Evolutionary conservation across 805 yeast species (phyloP).

Genomic region (Isabelozyma rhagii): DNA sequence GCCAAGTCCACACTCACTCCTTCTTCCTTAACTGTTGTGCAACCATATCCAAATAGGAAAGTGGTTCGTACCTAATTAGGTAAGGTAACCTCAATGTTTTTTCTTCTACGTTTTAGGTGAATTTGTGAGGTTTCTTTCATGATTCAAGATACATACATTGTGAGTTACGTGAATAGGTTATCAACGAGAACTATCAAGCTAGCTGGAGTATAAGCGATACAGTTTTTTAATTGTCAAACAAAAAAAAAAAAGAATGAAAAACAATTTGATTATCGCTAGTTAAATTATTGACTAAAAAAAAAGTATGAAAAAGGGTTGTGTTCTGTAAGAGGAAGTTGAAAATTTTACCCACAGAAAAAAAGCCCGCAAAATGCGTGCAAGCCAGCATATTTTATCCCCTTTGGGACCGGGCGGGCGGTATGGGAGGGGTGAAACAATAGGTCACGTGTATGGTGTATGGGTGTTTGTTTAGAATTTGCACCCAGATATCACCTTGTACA

Average conservation of each 20-base stretch:
- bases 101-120: background rate
- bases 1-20: conserved; percentile 1
- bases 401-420: background rate
- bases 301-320: background rate
- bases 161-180: no score
- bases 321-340: background rate
- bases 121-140: background rate
- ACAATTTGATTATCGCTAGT: background rate
- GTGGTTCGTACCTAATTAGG: conserved; percentile 20
- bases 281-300: background rate
- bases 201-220: background rate
- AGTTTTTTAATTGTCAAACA: no score
- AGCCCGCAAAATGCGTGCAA: background rate
- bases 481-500: no score
- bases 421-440: background rate
- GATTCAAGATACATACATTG: background rate
- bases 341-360: background rate
- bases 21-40: conserved; percentile 10
- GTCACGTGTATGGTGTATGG: no score
- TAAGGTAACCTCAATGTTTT: conserved; percentile 9
- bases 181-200: no score
- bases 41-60: conserved; percentile 25
- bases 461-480: no score
- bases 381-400: background rate
- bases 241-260: no score